phyloP scores from a whole-genome alignment of 225 moss, liverwort and hornwort genomes.

The Straminergon stramineum region DNA sequence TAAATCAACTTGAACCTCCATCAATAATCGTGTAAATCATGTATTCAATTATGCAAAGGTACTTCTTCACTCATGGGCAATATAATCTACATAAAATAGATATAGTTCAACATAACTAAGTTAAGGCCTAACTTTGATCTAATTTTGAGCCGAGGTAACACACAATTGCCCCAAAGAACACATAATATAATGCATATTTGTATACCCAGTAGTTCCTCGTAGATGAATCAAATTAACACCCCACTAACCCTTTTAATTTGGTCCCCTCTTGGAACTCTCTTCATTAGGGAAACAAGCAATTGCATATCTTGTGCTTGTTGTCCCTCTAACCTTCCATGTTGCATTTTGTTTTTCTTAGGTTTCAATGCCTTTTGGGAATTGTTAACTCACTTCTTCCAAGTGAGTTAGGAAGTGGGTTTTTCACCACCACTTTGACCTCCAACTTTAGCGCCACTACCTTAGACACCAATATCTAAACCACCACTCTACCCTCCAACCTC shows the following conservation, averaged over 20 bases:
- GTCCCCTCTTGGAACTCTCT: background rate
- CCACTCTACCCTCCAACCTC: accelerated
- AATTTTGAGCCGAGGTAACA: too few species aligned
- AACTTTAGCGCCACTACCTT: background rate
- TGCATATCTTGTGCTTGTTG: background rate
- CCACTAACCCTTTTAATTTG: background rate
- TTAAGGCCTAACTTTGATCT: too few species aligned
- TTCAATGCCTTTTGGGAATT: background rate
- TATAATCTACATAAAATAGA: too few species aligned
- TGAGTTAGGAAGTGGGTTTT: background rate
- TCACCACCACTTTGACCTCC: background rate
- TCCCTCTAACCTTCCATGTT: background rate
- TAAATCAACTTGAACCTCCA: too few species aligned
- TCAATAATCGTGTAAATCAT: too few species aligned
- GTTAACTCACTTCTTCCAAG: accelerated
- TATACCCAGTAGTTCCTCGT: too few species aligned
- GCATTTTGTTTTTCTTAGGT: accelerated
- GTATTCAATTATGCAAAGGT: too few species aligned
- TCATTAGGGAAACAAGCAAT: accelerated
- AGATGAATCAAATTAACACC: background rate
- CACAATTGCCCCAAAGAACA: too few species aligned
- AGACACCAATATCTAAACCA: background rate
- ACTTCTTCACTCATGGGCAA: too few species aligned
- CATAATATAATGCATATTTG: too few species aligned
- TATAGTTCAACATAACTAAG: too few species aligned